Base-by-base conservation (phyloP, 306 rosid genomes). In the Purshia tridentata region DNA sequence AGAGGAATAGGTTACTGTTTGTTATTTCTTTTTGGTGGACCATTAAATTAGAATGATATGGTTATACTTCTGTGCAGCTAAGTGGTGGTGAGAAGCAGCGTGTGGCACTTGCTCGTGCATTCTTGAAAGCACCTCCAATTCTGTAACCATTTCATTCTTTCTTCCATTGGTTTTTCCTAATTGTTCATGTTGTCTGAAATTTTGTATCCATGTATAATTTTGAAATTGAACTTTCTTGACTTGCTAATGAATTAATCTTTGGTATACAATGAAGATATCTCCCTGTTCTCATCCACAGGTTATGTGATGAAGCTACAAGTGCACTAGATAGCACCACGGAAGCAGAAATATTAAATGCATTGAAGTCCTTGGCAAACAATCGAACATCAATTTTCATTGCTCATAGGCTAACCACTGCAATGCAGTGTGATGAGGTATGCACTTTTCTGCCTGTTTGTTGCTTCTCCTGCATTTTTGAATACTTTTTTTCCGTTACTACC, bases 41-140 rank as follows among this genome's bases (percentile, higher is more conserved):
- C 72, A 57, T 61, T 73, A 65, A 80, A 18, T 61, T 50, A 75
- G 6, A 44, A n/a, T 73, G 66, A 61, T 18, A 42, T 40, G 67
- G 48, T 75, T 72, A 54, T 74, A 67, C 64, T 76, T 75, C 78
- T 89, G 7, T 18, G 50, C 89, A 94, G 98, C 76, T 94, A 72
- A 94, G 98, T 61, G 97, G 98, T 51, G 98, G 98, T 22, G 97
- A 94, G 86, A 94, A 94, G 88, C 98, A 94, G 79, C 95, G 98
- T 50, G 97, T 94, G 84, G 96, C 97, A 62, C 81, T 94, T 56
- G 98, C 98, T 80, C 97, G 97, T 64, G 88, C 98, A 9, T 94
- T 94, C 87, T 77, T 94, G 79, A 94, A 94, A 84, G 91, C 98
- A 16, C 96, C 98, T 65, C 83, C 95, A 71, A 91, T 94, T 77